Evolutionary conservation across 345 rosid genomes (phyloP), one percentile per base, ranked within the genome.

Genomic region (Draba incana): DNA sequence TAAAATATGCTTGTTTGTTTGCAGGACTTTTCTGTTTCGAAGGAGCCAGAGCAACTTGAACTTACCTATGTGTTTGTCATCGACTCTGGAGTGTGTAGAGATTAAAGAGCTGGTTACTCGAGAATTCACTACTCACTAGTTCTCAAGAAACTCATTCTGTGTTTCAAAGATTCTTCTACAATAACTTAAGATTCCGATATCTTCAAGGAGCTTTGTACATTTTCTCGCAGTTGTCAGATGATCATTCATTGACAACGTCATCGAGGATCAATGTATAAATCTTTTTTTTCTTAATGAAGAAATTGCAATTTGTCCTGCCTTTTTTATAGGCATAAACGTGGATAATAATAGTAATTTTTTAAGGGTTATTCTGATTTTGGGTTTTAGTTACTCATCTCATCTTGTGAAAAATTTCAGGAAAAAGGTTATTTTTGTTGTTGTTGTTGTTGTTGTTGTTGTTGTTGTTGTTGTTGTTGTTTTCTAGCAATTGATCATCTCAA

Each of bases 11-110:
- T 51, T 51, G 12, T 11, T 51, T 51, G 1, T 25, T 51, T 11
- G 49, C 66, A 62, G 53, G 50, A 31, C 6, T 16, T 15, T 56
- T 9, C 14, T 16, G 13, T 35, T 56, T 16, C 45, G 28, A 14
- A 2, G 7, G 12, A 50, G n/a, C 20, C 23, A 11, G 56, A 35
- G 46, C 4, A 13, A 47, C 12, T 35, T 39, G 11, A 51, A 14
- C 69, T 39, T 51, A 25, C 38, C 9, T 9, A 25, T 38, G 27
- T 51, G 69, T 43, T 39, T 64, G 16, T 20, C 4, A 3, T 39
- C 23, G 48, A 64, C 6, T n/a, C 59, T 51, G 6, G 69, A 51
- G 46, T n/a, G 58, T 64, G 69, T 64, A 25, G 59, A 51, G 59
- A 39, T 51, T 14, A 64, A 38, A 9, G 49, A 51, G 24, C 9